Percentiles rank a stretch among this genome's conserved stretches.
phyloP scores from a whole-genome alignment of 2,329 filamentous ascomycete genomes.

The Ceratocystiopsis brevicomis region DNA sequence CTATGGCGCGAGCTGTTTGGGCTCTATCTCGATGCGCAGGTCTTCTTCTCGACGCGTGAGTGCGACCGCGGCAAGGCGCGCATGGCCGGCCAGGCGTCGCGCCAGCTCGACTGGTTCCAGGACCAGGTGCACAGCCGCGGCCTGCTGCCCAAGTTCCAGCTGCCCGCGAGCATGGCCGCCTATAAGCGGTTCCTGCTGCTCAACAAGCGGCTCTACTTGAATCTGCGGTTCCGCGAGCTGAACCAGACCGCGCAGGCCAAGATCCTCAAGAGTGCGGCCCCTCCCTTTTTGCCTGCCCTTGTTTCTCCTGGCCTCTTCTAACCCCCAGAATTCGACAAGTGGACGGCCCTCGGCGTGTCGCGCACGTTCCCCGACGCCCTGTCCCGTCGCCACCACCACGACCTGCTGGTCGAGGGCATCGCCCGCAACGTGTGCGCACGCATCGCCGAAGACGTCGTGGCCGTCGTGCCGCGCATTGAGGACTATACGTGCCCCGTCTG shows the following conservation, averaged over 20 bases:
- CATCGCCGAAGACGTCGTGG: constrained; percentile 52
- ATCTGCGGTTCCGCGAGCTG: constrained; percentile 68
- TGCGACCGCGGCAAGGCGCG: constrained; percentile 44
- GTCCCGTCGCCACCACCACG: constrained; percentile 30
- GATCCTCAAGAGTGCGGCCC: constrained; percentile 66
- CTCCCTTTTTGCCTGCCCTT: neutral
- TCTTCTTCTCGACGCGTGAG: constrained; percentile 70
- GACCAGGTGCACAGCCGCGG: constrained; percentile 41
- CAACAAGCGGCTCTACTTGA: constrained; percentile 59
- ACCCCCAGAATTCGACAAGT: constrained; percentile 60
- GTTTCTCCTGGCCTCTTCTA: neutral
- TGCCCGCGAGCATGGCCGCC: constrained; percentile 43
- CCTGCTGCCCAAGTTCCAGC: constrained; percentile 43
- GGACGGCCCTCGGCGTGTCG: constrained; percentile 53
- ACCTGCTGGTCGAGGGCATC: constrained; percentile 47
- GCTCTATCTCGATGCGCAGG: constrained; percentile 56
- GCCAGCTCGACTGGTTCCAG: constrained; percentile 54
- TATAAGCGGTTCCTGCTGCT: constrained; percentile 51
- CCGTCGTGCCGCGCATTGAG: constrained; percentile 60
- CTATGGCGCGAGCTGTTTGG: constrained; percentile 70
- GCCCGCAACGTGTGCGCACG: constrained; percentile 59
- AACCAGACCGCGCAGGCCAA: constrained; percentile 62
- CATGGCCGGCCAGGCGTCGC: constrained; percentile 43
- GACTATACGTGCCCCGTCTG: constrained; percentile 74
- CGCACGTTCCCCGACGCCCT: constrained; percentile 41